A percentile compares a stretch with the other conserved stretches of the same genome.
Conservation (phyloP, 345 rosid species). For the Limnanthes douglasii region DNA sequence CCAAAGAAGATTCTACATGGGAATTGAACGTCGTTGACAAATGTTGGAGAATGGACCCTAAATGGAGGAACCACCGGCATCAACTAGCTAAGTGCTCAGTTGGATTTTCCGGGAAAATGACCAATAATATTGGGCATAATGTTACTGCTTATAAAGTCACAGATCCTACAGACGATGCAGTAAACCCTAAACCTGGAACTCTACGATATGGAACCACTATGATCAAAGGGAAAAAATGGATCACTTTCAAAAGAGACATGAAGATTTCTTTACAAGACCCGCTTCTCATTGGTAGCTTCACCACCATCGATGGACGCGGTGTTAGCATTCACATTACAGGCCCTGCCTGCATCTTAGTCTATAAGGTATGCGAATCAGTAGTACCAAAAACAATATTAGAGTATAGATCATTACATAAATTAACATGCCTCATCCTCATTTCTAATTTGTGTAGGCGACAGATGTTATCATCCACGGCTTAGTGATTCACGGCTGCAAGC, state of each 20-base stretch:
- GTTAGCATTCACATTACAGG: constrained; percentile 36
- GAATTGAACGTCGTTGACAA: constrained; percentile 48
- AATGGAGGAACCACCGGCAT: constrained; percentile 32
- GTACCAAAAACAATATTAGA: no score
- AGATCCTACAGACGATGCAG: constrained; percentile 45
- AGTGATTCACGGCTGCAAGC: constrained; percentile 47
- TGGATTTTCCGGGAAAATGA: constrained; percentile 64
- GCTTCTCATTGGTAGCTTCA: constrained; percentile 51
- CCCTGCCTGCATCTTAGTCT: constrained; percentile 39
- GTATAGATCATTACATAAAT: no score
- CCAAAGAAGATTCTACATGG: no score
- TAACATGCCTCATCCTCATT: no score
- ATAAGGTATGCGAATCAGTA: constrained; percentile 19
- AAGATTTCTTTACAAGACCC: constrained; percentile 32
- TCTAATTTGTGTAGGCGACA: constrained; percentile 15
- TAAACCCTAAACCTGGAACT: constrained; percentile 53
- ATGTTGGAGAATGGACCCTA: constrained; percentile 43
- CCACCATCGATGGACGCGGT: constrained; percentile 65
- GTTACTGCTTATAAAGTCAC: constrained; percentile 32
- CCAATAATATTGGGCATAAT: constrained; percentile 32
- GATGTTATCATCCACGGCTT: constrained; percentile 68
- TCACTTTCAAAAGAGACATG: constrained; percentile 56
- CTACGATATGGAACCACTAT: constrained; percentile 50
- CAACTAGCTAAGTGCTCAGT: constrained; percentile 42
- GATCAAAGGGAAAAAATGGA: constrained; percentile 43